Evolutionary conservation across 1,284 basidiomycete species (phyloP).

Genomic region (Microbotryum violaceum): DNA sequence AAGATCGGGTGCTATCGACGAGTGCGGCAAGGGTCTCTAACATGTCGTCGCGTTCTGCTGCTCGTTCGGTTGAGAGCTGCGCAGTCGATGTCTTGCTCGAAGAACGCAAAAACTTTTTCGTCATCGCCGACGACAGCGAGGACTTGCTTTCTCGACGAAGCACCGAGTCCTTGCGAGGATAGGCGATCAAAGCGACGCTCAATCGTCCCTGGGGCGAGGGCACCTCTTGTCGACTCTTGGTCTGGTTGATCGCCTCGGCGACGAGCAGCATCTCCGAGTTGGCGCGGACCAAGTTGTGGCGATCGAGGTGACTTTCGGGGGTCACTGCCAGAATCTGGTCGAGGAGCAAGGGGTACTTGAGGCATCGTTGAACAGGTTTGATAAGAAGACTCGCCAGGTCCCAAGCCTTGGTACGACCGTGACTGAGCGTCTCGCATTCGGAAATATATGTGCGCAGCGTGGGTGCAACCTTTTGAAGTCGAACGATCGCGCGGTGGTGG

Average conservation of each 20-base stretch:
- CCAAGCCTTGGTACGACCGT: slow-evolving; percentile 41
- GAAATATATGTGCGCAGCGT: slow-evolving; percentile 37
- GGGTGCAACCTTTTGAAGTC: slow-evolving; percentile 37
- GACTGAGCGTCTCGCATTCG: slow-evolving; percentile 40
- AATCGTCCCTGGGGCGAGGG: no score
- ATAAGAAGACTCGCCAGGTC: slow-evolving; percentile 43
- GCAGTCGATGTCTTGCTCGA: slow-evolving; percentile 31
- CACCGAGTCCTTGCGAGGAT: slow-evolving; percentile 13
- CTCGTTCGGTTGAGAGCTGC: slow-evolving; percentile 5
- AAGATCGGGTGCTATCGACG: slow-evolving; percentile 20
- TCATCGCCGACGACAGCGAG: slow-evolving; percentile 4
- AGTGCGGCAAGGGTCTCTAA: slow-evolving; percentile 30
- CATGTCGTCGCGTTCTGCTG: slow-evolving; percentile 9
- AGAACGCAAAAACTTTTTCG: slow-evolving; percentile 33
- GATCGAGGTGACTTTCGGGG: slow-evolving; percentile 37
- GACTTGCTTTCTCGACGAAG: slow-evolving; percentile 17
- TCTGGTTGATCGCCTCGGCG: slow-evolving; percentile 44
- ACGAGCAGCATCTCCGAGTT: slow-evolving; percentile 41
- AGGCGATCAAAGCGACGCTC: slow-evolving; percentile 34
- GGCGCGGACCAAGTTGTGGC: slow-evolving; percentile 35
- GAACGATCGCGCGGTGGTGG: slow-evolving; percentile 41
- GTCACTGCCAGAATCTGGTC: slow-evolving; percentile 40
- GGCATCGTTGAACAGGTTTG: slow-evolving; percentile 44
- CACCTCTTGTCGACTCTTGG: slow-evolving; percentile 42
- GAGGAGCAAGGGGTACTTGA: slow-evolving; percentile 42